These are phyloP conservation scores for Rubus idaeus DNA, from an alignment of 306 rosid species.

Conservation along the genomic window DNA sequence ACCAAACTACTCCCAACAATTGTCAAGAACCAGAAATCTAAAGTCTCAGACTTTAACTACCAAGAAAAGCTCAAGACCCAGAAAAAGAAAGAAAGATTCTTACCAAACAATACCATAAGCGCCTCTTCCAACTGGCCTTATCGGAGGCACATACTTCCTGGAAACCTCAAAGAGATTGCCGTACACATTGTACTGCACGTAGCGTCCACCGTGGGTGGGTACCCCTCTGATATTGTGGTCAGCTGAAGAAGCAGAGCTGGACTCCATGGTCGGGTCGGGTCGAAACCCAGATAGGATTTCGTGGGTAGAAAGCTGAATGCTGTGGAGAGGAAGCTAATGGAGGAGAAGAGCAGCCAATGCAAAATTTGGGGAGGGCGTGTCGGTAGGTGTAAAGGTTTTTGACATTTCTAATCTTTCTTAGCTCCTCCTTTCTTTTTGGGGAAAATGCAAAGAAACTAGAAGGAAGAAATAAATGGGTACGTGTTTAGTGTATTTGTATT, in stretches of 20 bases:
- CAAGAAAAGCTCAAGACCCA: conserved; percentile 18
- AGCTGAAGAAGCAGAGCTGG: conserved; percentile 40
- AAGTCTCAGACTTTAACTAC: not conserved
- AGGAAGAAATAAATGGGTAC: too few species aligned
- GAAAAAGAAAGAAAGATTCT: conserved; percentile 18
- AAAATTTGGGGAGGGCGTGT: conserved; percentile 28
- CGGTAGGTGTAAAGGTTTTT: conserved; percentile 27
- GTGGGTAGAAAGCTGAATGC: not conserved
- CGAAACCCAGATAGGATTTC: conserved; percentile 30
- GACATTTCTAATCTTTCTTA: conserved; percentile 23
- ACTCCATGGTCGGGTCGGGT: conserved; percentile 33
- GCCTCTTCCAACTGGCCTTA: conserved; percentile 94
- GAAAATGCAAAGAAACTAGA: too few species aligned
- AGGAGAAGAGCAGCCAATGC: conserved; percentile 3
- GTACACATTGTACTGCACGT: conserved; percentile 77
- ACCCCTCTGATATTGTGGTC: conserved; percentile 55
- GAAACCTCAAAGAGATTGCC: conserved; percentile 93
- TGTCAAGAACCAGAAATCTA: not conserved
- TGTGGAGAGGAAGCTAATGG: conserved; percentile 11
- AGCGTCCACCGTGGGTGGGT: conserved; percentile 77
- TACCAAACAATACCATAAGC: conserved; percentile 97
- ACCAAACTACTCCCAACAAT: not conserved
- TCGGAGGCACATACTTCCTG: conserved; percentile 84
- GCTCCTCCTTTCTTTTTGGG: not conserved
- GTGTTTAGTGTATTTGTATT: too few species aligned